Conservation (phyloP, 2,329 filamentous ascomycete species). For the Penicillium sp. region DNA sequence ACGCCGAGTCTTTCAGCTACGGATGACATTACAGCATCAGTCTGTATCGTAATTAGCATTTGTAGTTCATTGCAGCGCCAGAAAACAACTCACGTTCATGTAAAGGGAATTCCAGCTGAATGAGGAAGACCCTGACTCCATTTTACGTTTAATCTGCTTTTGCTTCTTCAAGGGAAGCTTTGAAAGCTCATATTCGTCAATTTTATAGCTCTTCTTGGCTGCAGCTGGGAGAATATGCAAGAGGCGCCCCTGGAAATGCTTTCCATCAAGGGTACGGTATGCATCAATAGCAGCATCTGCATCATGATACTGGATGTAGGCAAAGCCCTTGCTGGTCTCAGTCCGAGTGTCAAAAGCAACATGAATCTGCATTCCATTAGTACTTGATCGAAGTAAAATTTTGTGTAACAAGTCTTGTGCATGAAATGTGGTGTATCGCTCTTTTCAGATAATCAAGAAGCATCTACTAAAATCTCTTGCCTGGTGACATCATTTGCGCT, state of each 20-base stretch:
- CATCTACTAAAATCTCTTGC: conserved; percentile 99
- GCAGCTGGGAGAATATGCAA: conserved; percentile 85
- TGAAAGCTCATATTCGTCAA: conserved; percentile 86
- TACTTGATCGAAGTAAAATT: conserved; percentile 22
- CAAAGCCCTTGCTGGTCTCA: conserved; percentile 83
- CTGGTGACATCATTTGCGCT: conserved; percentile 82
- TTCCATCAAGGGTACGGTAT: conserved; percentile 76
- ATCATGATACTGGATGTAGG: conserved; percentile 77
- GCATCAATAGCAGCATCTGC: conserved; percentile 73
- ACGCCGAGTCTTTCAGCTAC: conserved; percentile 84
- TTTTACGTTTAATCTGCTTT: conserved; percentile 81
- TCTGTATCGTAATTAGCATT: conserved; percentile 34
- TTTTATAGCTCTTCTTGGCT: conserved; percentile 74
- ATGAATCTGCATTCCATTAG: conserved; percentile 70
- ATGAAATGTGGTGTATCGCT: conserved; percentile 22
- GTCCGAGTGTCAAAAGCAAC: conserved; percentile 70
- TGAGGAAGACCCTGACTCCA: conserved; percentile 71
- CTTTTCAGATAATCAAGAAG: conserved; percentile 79
- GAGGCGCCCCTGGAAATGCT: conserved; percentile 87
- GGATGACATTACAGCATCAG: conserved; percentile 87
- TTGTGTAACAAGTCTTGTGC: conserved; percentile 23
- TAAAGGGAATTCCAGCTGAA: conserved; percentile 99
- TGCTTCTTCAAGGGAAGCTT: conserved; percentile 95
- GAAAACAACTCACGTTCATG: conserved; percentile 70
- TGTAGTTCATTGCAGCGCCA: background rate